phyloP scores from a whole-genome alignment of 1,284 basidiomycete species.

The Bjerkandera adusta region DNA sequence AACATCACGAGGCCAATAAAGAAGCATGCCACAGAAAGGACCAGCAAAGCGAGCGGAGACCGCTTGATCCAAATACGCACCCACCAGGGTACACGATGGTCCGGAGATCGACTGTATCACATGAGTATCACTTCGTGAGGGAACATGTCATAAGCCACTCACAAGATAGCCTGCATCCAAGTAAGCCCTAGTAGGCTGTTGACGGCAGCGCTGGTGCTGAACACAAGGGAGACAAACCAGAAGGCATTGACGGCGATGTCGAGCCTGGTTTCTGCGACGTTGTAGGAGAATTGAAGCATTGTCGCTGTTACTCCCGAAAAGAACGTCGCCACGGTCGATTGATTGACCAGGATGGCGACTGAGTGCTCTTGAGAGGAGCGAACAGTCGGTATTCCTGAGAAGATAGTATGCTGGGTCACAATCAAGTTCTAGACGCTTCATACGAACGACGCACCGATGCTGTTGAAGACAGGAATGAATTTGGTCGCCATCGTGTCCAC shows the following conservation, averaged over 20 bases:
- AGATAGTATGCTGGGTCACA: background rate
- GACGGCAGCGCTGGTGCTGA: constrained; percentile 66
- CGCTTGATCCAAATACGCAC: constrained; percentile 71
- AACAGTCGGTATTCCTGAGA: constrained; percentile 12
- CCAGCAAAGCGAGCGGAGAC: constrained; percentile 65
- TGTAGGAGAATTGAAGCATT: constrained; percentile 11
- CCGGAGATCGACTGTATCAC: constrained; percentile 43
- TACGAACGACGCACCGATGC: constrained; percentile 2
- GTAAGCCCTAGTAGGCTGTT: constrained; percentile 65
- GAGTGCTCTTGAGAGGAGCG: constrained; percentile 10
- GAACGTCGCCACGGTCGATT: constrained; percentile 13
- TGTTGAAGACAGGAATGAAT: constrained; percentile 12
- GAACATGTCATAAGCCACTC: constrained; percentile 28
- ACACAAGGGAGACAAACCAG: constrained; percentile 67
- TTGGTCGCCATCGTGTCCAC: constrained; percentile 5
- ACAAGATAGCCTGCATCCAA: constrained; percentile 75
- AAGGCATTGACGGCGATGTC: constrained; percentile 55
- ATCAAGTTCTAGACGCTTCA: background rate
- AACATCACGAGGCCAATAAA: constrained; percentile 61
- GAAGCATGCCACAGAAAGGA: constrained; percentile 64
- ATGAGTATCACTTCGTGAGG: constrained; percentile 12
- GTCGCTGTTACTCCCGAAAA: constrained; percentile 13
- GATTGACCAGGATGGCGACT: constrained; percentile 8
- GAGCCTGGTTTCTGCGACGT: constrained; percentile 15
- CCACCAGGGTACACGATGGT: constrained; percentile 66